Percentiles rank a stretch among this genome's conserved stretches.
Conservation (phyloP, 192 early-diverging fungal species). For the Rhizoclosmatium globosum region DNA sequence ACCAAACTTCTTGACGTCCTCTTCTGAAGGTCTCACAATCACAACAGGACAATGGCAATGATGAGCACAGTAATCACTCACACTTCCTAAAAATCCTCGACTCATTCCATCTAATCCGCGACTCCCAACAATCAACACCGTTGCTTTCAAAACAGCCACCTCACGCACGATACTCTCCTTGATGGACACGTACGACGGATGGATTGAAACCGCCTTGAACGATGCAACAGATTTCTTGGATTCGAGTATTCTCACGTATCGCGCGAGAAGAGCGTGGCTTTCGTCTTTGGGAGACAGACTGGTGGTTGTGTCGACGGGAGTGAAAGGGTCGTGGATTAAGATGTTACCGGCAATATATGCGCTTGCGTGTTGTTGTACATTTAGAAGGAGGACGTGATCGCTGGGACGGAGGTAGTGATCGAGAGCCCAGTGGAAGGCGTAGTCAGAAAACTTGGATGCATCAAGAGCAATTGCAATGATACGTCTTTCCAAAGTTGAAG, state of each 20-base stretch:
- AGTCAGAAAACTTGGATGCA: slow-evolving; percentile 6
- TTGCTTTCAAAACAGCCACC: slow-evolving; percentile 54
- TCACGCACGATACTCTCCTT: slow-evolving; percentile 60
- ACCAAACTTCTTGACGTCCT: not conserved
- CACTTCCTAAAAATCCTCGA: slow-evolving; percentile 21
- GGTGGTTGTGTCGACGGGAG: slow-evolving; percentile 29
- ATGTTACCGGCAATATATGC: slow-evolving; percentile 24
- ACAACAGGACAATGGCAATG: slow-evolving; percentile 28
- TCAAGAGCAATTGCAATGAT: slow-evolving; percentile 32
- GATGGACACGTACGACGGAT: not conserved
- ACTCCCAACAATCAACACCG: slow-evolving; percentile 59
- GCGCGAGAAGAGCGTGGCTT: not conserved
- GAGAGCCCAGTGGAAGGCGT: slow-evolving; percentile 25
- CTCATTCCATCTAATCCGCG: slow-evolving; percentile 58
- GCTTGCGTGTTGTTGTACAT: not conserved
- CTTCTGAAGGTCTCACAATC: slow-evolving; percentile 20
- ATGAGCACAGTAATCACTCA: slow-evolving; percentile 23
- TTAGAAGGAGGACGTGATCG: slow-evolving; percentile 19
- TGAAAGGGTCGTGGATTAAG: slow-evolving; percentile 36
- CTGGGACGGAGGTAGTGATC: slow-evolving; percentile 6
- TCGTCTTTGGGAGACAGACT: not conserved
- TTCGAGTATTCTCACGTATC: not conserved
- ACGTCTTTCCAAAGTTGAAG: not conserved
- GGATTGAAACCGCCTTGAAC: not conserved
- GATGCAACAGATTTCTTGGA: not conserved